Conservation (phyloP, 2,329 filamentous ascomycete genomes). For the Magnaporthales sp. region DNA sequence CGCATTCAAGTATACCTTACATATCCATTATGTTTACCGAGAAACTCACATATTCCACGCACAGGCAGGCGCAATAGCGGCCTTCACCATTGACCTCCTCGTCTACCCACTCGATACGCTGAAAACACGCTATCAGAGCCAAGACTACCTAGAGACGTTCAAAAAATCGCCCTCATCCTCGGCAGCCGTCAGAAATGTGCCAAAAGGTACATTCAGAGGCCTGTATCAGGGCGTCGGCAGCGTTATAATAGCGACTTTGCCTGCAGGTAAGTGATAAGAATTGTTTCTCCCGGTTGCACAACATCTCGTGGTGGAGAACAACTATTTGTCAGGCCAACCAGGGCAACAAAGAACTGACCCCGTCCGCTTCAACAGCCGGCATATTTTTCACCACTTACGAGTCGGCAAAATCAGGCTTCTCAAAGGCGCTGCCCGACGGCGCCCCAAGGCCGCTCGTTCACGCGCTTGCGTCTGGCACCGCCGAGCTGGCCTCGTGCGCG, state of each 20-base stretch:
- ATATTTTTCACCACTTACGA: conserved; percentile 91
- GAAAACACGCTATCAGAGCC: conserved; percentile 78
- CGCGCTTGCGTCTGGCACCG: conserved; percentile 62
- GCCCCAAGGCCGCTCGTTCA: conserved; percentile 64
- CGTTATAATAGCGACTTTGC: conserved; percentile 78
- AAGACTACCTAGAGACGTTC: conserved; percentile 62
- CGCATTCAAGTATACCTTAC: not conserved
- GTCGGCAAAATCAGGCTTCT: conserved; percentile 57
- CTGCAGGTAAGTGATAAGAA: conserved; percentile 52
- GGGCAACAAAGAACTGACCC: not conserved
- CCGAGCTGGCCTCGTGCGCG: conserved; percentile 76
- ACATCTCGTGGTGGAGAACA: not conserved
- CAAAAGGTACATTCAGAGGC: conserved; percentile 45
- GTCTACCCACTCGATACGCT: conserved; percentile 85
- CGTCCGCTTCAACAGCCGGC: conserved; percentile 42
- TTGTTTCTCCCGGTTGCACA: not conserved
- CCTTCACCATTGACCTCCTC: conserved; percentile 76
- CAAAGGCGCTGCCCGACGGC: conserved; percentile 32
- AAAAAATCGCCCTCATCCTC: conserved; percentile 30
- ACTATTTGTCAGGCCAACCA: not conserved
- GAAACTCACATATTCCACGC: not conserved
- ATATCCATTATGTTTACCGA: not conserved
- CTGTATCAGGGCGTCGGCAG: conserved; percentile 84
- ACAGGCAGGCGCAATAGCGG: conserved; percentile 76
- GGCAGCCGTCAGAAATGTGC: conserved; percentile 38